phyloP scores from a whole-genome alignment of 805 yeast species.

The Ascoidea asiatica region DNA sequence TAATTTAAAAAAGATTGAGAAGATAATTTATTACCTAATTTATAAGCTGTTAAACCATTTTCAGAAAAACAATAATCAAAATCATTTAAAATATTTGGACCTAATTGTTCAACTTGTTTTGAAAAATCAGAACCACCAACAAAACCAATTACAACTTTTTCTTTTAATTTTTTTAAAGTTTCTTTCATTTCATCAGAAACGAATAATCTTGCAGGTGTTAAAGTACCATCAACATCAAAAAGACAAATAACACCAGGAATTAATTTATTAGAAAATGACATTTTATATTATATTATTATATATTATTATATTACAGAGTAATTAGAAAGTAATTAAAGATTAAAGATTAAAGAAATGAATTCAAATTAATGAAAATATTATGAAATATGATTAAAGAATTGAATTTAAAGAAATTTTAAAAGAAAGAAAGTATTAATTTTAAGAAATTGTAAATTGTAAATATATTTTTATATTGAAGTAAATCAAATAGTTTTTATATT shows the following conservation, averaged over 20 bases:
- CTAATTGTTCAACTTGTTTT: constrained; percentile 95
- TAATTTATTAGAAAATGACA: constrained; percentile 50
- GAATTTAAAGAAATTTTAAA: too few species aligned
- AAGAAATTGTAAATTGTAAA: too few species aligned
- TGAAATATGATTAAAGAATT: too few species aligned
- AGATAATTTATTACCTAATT: constrained; percentile 74
- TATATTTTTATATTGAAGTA: too few species aligned
- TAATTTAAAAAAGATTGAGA: constrained; percentile 89
- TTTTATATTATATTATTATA: too few species aligned
- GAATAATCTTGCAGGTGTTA: constrained; percentile 88
- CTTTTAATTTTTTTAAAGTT: constrained; percentile 60
- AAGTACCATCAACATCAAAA: constrained; percentile 97
- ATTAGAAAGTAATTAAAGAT: too few species aligned
- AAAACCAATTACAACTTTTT: constrained; percentile 90
- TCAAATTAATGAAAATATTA: too few species aligned
- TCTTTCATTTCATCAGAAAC: constrained; percentile 68
- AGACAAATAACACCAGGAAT: constrained; percentile 79
- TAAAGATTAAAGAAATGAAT: too few species aligned
- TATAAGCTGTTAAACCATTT: constrained; percentile 97
- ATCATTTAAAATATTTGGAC: constrained; percentile 57
- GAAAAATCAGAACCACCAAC: constrained; percentile 95
- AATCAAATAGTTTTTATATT: too few species aligned
- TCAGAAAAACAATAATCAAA: constrained; percentile 96
- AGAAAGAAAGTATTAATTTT: too few species aligned
- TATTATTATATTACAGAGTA: too few species aligned